Percentiles rank a stretch among this genome's conserved stretches.
Evolutionary conservation across 495 filamentous ascomycete species (phyloP).

Genomic region (Aspergillus mulundensis): DNA sequence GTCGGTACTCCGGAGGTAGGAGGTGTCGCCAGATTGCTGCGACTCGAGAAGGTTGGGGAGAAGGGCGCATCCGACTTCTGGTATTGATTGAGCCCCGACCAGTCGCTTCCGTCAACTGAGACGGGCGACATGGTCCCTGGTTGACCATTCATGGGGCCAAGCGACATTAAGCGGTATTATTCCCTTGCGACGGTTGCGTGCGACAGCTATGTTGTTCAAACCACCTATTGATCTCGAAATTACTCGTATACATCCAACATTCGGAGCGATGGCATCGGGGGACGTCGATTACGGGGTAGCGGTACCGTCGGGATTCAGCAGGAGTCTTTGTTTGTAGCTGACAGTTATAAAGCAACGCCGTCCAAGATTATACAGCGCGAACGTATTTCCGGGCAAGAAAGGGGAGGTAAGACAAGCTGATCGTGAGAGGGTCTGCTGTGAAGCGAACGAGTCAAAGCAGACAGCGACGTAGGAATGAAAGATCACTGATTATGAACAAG

Average conservation of each 20-base stretch:
- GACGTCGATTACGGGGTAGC: neutral
- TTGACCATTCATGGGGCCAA: constrained; percentile 53
- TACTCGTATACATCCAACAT: constrained; percentile 20
- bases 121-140: constrained; percentile 75
- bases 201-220: neutral
- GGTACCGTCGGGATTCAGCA: constrained; percentile 1
- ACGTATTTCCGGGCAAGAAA: neutral
- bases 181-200: constrained; percentile 1
- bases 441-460: constrained; percentile 1
- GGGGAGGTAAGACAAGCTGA: constrained; percentile 10
- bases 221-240: neutral
- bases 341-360: constrained; percentile 1
- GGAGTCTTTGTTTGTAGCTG: constrained; percentile 12
- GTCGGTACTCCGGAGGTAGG: constrained; percentile 63
- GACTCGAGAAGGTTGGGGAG: constrained; percentile 49
- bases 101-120: constrained; percentile 80
- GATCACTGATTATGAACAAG: neutral
- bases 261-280: constrained; percentile 13
- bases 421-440: constrained; percentile 2
- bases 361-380: constrained; percentile 5
- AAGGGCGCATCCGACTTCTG: constrained; percentile 55
- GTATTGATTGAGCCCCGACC: constrained; percentile 77
- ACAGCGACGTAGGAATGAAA: constrained; percentile 3
- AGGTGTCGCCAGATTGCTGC: constrained; percentile 65
- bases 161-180: constrained; percentile 3